Evolutionary conservation across 1,139 yeast genomes (phyloP).

Genomic region (Suhomyces yuchorum): DNA sequence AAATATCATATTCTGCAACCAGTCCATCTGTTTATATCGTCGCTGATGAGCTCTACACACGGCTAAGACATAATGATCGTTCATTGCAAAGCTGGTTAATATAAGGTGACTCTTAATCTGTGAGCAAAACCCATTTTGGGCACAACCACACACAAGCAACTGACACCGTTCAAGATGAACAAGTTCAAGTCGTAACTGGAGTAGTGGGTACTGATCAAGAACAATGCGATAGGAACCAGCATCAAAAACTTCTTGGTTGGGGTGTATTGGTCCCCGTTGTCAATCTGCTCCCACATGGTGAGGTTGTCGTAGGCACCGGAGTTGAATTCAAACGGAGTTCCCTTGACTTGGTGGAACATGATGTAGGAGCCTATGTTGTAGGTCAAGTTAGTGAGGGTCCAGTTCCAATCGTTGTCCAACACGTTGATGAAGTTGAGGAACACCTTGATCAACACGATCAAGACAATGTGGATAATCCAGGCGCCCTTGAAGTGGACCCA

Average conservation of each 20-base stretch:
- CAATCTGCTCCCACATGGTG: constrained; percentile 99
- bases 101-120: constrained; percentile 69
- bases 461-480: constrained; percentile 88
- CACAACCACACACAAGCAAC: constrained; percentile 79
- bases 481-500: constrained; percentile 98
- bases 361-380: constrained; percentile 90
- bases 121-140: constrained; percentile 88
- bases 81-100: constrained; percentile 17
- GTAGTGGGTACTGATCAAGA: constrained; percentile 87
- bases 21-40: neutral
- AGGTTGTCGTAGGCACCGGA: constrained; percentile 94
- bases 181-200: constrained; percentile 79
- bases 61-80: neutral
- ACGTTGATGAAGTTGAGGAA: constrained; percentile 76
- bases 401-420: constrained; percentile 75
- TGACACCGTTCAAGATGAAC: constrained; percentile 75
- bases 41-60: neutral
- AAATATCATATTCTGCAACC: neutral
- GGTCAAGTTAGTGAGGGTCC: constrained; percentile 91
- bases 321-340: constrained; percentile 95
- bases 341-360: constrained; percentile 96
- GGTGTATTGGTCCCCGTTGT: constrained; percentile 95
- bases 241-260: constrained; percentile 92
- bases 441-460: constrained; percentile 70
- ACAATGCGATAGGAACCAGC: constrained; percentile 86